Percentiles rank a stretch among this genome's conserved stretches.
phyloP scores from a whole-genome alignment of 2,329 filamentous ascomycete species.

The Claviceps monticola region DNA sequence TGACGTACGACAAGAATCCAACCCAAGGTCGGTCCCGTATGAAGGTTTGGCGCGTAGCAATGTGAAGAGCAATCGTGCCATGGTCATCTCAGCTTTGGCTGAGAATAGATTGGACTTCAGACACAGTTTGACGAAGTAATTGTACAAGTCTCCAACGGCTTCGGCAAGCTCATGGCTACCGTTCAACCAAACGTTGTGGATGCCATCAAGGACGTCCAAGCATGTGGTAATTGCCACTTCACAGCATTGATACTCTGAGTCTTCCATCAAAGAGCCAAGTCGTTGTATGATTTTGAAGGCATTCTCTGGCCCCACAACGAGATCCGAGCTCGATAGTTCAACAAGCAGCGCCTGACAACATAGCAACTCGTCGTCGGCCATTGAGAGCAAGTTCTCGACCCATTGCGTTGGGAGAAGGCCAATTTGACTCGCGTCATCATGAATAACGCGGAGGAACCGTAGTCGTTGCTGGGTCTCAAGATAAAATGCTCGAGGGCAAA shows the following conservation, averaged over 20 bases:
- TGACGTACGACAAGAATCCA: constrained; percentile 51
- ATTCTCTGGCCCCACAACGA: constrained; percentile 33
- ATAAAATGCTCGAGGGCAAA: constrained; percentile 33
- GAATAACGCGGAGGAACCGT: constrained; percentile 28
- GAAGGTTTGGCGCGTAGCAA: constrained; percentile 53
- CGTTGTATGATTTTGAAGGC: constrained; percentile 34
- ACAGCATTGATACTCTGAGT: constrained; percentile 53
- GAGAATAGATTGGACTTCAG: constrained; percentile 59
- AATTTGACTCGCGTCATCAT: constrained; percentile 29
- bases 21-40: constrained; percentile 46
- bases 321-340: constrained; percentile 40
- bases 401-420: constrained; percentile 37
- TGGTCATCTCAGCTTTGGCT: constrained; percentile 47
- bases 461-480: constrained; percentile 32
- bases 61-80: constrained; percentile 55
- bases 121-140: constrained; percentile 56
- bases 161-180: constrained; percentile 46
- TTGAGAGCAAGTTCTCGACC: constrained; percentile 33
- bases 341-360: constrained; percentile 34
- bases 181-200: constrained; percentile 50
- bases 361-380: constrained; percentile 40
- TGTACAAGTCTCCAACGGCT: constrained; percentile 62
- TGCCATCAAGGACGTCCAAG: constrained; percentile 51
- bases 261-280: constrained; percentile 36
- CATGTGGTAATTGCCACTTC: constrained; percentile 58